Percentiles rank a stretch among this genome's conserved stretches.
Conservation (phyloP, 768 basidiomycete genomes). For the Kwoniella shandongensis region DNA sequence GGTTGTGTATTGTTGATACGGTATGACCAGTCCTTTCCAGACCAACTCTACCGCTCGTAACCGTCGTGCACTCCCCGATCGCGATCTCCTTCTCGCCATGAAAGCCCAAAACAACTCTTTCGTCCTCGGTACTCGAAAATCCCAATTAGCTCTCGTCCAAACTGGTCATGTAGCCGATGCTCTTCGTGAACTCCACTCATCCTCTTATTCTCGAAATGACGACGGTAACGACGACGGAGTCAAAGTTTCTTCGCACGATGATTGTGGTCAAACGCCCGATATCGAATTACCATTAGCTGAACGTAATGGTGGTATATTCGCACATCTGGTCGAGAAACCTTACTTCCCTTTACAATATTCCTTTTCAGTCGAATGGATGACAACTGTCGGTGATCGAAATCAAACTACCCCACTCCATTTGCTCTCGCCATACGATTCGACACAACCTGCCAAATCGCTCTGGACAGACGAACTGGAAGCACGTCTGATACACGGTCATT, state of each 20-base stretch:
- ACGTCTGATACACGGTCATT: slow-evolving; percentile 65
- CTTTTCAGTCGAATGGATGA: slow-evolving; percentile 62
- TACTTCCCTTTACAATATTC: too few species aligned
- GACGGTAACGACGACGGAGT: too few species aligned
- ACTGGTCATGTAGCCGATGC: slow-evolving; percentile 73
- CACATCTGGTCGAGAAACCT: too few species aligned
- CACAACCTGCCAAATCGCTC: slow-evolving; percentile 57
- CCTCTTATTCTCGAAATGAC: too few species aligned
- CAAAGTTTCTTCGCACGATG: too few species aligned
- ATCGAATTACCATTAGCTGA: too few species aligned
- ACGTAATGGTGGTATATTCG: too few species aligned
- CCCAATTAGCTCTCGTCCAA: slow-evolving; percentile 85
- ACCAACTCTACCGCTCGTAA: slow-evolving; percentile 16
- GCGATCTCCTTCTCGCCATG: slow-evolving; percentile 14
- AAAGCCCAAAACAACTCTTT: slow-evolving; percentile 20
- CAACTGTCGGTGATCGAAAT: slow-evolving; percentile 81
- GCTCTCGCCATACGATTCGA: slow-evolving; percentile 59
- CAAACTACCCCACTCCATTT: slow-evolving; percentile 82
- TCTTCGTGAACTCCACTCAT: slow-evolving; percentile 63
- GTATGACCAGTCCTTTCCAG: slow-evolving; percentile 19
- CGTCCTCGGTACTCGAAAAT: slow-evolving; percentile 75
- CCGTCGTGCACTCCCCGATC: slow-evolving; percentile 14
- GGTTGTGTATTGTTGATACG: too few species aligned
- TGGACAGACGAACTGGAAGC: slow-evolving; percentile 98
- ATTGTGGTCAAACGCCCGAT: too few species aligned